Evolutionary conservation across 495 filamentous ascomycete genomes (phyloP).

Genomic region (Penicillium simplicissimum): DNA sequence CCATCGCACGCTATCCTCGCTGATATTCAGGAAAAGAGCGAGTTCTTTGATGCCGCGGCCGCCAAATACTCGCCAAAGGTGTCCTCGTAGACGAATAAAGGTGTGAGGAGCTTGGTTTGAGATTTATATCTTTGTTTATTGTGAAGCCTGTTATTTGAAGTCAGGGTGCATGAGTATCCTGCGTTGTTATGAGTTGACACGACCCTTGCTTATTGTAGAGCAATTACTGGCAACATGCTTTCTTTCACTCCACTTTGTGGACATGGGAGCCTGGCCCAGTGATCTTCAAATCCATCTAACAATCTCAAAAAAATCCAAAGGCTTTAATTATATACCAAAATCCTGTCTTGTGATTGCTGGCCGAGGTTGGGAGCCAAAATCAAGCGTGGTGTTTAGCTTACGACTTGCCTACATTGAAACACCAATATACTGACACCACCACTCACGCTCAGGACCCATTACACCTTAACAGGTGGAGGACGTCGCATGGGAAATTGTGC

Average conservation of each 20-base stretch:
- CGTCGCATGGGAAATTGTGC: no score
- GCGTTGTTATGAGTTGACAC: slow-evolving; percentile 34
- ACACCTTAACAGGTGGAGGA: no score
- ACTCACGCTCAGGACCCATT: no score
- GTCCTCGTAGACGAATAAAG: slow-evolving; percentile 45
- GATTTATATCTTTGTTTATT: slow-evolving; percentile 11
- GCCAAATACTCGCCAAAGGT: slow-evolving; percentile 76
- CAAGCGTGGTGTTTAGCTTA: no score
- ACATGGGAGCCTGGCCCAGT: not conserved
- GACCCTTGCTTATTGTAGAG: slow-evolving; percentile 23
- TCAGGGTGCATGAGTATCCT: slow-evolving; percentile 24
- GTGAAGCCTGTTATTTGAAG: slow-evolving; percentile 26
- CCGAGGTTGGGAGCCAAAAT: no score
- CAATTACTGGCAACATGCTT: slow-evolving; percentile 14
- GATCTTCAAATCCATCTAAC: not conserved
- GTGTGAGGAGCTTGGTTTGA: slow-evolving; percentile 8
- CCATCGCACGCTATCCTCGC: slow-evolving; percentile 65
- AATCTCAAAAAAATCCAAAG: not conserved
- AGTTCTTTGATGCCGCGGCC: slow-evolving; percentile 76
- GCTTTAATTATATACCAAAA: not conserved
- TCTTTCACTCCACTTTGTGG: slow-evolving; percentile 7
- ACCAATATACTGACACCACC: no score
- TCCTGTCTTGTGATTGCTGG: not conserved
- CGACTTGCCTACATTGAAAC: no score
- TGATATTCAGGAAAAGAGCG: slow-evolving; percentile 75